Evolutionary conservation across 148 eudicot species (phyloP), one percentile per base, ranked within the genome.

Genomic region (Chenopodium formosanum): DNA sequence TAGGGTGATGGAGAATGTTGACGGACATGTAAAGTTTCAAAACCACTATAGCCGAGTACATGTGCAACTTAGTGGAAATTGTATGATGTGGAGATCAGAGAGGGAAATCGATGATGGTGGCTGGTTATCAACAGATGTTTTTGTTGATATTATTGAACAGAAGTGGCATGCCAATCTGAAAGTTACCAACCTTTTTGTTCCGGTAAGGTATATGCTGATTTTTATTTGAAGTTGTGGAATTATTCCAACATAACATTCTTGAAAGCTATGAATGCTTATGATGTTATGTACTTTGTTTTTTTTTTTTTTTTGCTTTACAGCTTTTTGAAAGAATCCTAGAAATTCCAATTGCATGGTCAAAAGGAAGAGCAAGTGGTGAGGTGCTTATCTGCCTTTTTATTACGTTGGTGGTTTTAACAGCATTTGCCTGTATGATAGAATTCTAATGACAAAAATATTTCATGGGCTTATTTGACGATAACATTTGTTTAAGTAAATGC

Each of bases 311-410:
- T 78, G 79, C 76, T 56, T 58, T 88, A 88, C 93, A 95, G 99
- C 92, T 96, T 69, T 94, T 96, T 79, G 99, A 96, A 86, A 92
- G 98, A 89, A 87, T 96, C 81, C 84, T 96, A 87, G 99, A 96
- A 87, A 91, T 96, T 83, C 99, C 99, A 71, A 94, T 96, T 64
- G 78, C 85, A 53, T 96, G 97, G 94, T 88, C 92, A 76, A 87
- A 96, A 77, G 99, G 99, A 72, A 94, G 99, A 96, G 98, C 99
- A 84, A 92, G 93, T 72, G 99, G 99, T 90, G 98, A 96, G 99
- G 99, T 95, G 94, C 94, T 89, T 88, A 87, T 87, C 91, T 79
- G 74, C 85, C 90, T 87, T 73, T 73, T 63, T 31, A 74, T 68
- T 68, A 65, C 48, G 62, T 40, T 68, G 37, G 29, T 70, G 77